Evolutionary conservation across 352 stramenopile genomes (phyloP), one percentile per base, ranked within the genome.

Genomic region (Elongisporangium anandrum): DNA sequence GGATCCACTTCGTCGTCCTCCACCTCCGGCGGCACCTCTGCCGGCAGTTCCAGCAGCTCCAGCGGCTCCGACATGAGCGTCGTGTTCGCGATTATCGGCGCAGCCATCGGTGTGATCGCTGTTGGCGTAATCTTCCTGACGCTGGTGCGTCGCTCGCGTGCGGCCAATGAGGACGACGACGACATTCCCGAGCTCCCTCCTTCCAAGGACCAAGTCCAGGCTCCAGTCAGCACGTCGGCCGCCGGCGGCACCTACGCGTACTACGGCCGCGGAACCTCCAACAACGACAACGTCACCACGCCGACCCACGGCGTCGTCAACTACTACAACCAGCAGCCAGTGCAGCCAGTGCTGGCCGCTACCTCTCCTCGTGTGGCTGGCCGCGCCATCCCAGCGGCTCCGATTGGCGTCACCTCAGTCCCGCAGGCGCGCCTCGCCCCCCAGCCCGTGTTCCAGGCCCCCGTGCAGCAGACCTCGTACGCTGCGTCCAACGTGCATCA

Each of bases 91-190:
- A 91, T 91, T 54, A 86, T 91, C 41, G 81, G 81, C 13, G 81
- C 79, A 15, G 79, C 81, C 2, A 91, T 91, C 41, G 81, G 81
- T 50, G 79, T 91, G n/a, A 89, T 91, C 61, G 81, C 81, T 12
- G 81, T 91, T 10, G 81, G 75, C 17, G 72, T 91, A 3, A 91
- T 91, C 49, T 91, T 91, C 65, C 66, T 91, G 48, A 86, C 78
- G 45, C 76, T 91, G 20, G 81, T 91, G 60, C 81, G 81, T 50
- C 81, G 81, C 49, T 91, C 81, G 38, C 81, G 78, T n/a, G 71
- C 77, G 1, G 71, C 77, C 16, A 54, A 56, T 17, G 77, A 89
- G 2, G 81, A 90, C 19, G 81, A 90, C 6, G 77, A 88, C 2
- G 77, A 87, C 17, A 70, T 80, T n/a, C 55, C 70, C 7, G 69